Conservation (phyloP, 192 early-diverging fungal genomes). For the Polychytrium aggregatum region DNA sequence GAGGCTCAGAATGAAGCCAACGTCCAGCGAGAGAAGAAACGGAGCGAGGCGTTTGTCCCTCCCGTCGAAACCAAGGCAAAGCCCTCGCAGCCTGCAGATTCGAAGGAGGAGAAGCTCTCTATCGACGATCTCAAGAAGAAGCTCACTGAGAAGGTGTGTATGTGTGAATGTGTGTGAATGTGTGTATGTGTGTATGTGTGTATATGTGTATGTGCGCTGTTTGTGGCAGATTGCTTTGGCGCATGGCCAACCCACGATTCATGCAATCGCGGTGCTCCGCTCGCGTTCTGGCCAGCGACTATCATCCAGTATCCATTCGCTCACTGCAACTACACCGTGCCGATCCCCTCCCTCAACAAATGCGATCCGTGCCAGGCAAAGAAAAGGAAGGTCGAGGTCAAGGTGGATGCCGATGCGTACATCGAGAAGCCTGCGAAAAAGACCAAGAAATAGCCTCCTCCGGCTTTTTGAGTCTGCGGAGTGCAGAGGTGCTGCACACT, state of each 20-base stretch:
- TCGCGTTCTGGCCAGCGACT: no score
- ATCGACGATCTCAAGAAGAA: conserved; percentile 35
- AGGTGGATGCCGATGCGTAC: conserved; percentile 9
- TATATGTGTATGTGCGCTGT: no score
- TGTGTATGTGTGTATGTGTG: no score
- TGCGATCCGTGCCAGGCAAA: conserved; percentile 5
- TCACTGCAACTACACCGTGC: no score
- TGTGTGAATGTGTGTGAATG: no score
- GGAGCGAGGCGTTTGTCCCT: conserved; percentile 70
- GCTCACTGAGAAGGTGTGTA: conserved; percentile 27
- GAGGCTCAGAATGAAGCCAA: conserved; percentile 57
- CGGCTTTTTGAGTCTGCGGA: no score
- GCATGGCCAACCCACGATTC: no score
- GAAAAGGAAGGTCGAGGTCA: conserved; percentile 10
- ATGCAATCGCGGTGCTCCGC: no score
- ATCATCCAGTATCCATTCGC: no score
- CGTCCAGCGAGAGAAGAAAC: conserved; percentile 56
- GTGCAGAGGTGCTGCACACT: neutral
- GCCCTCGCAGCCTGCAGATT: neutral
- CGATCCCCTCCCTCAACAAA: neutral
- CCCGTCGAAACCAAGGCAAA: conserved; percentile 46
- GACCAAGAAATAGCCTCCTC: conserved; percentile 18
- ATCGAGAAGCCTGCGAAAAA: conserved; percentile 15
- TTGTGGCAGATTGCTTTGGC: no score
- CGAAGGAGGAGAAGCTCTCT: neutral